Evolutionary conservation across 192 early-diverging fungal species (phyloP).

Genomic region (Backusella morwellensis): DNA sequence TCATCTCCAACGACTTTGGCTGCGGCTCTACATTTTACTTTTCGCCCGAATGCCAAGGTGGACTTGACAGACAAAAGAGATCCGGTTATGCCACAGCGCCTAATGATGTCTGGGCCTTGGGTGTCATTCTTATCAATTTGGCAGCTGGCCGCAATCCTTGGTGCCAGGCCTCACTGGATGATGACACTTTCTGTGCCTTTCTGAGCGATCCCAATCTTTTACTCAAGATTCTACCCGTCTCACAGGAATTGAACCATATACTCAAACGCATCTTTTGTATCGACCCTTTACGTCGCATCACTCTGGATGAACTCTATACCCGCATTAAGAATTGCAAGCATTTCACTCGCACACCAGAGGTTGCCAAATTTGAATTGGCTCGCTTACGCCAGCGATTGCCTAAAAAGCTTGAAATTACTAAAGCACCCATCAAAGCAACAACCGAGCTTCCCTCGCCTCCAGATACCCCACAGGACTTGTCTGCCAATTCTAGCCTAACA

Average conservation of each 20-base stretch:
- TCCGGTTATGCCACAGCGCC: slow-evolving; percentile 61
- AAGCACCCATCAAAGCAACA: neutral
- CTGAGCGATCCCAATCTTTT: slow-evolving; percentile 60
- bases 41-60: slow-evolving; percentile 70
- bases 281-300: slow-evolving; percentile 59
- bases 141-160: slow-evolving; percentile 82
- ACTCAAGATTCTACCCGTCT: slow-evolving; percentile 63
- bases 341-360: slow-evolving; percentile 43
- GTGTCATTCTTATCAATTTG: slow-evolving; percentile 88
- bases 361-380: slow-evolving; percentile 18
- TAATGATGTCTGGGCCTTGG: slow-evolving; percentile 89
- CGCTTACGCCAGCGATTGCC: neutral
- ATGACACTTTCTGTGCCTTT: slow-evolving; percentile 78
- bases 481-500: neutral
- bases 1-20: slow-evolving; percentile 80
- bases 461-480: neutral
- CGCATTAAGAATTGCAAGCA: slow-evolving; percentile 42
- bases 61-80: slow-evolving; percentile 33
- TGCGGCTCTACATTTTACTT: slow-evolving; percentile 75
- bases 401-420: neutral
- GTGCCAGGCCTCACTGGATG: slow-evolving; percentile 66
- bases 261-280: slow-evolving; percentile 72
- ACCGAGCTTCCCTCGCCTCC: slow-evolving; percentile 9
- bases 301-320: slow-evolving; percentile 35
- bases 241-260: slow-evolving; percentile 65